These are phyloP conservation scores for Nephelium lappaceum DNA, from an alignment of 345 rosid genomes.

Conservation along the genomic window DNA sequence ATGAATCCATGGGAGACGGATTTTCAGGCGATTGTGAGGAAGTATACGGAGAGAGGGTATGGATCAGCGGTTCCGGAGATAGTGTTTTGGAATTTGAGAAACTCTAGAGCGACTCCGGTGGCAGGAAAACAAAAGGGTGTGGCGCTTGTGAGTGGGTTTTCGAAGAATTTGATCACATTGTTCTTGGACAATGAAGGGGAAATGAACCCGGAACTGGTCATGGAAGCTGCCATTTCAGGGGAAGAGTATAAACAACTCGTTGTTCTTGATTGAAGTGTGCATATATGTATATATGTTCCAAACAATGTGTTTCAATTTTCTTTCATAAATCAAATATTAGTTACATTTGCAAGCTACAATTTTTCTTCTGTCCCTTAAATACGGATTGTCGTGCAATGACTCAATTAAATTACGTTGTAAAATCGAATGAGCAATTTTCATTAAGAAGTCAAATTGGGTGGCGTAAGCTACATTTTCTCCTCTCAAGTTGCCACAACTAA, in stretches of 20 bases:
- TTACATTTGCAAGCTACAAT: no score
- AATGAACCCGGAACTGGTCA: constrained; percentile 34
- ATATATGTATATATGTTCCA: neutral
- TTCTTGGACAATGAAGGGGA: constrained; percentile 50
- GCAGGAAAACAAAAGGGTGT: constrained; percentile 38
- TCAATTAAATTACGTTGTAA: no score
- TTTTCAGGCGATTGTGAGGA: constrained; percentile 43
- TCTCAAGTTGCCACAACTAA: no score
- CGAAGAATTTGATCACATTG: constrained; percentile 60
- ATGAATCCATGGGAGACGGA: constrained; percentile 49
- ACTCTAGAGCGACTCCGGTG: constrained; percentile 54
- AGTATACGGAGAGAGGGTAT: constrained; percentile 48
- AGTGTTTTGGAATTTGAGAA: constrained; percentile 71
- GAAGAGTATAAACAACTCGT: constrained; percentile 46
- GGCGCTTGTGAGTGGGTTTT: constrained; percentile 67
- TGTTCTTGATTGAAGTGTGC: constrained; percentile 38
- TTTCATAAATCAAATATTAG: no score
- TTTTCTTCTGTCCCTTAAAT: no score
- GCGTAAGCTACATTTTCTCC: no score
- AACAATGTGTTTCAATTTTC: neutral
- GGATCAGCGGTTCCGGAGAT: constrained; percentile 51
- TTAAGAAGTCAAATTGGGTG: no score
- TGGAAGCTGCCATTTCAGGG: constrained; percentile 51
- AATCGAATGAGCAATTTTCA: no score
- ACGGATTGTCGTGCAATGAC: no score